Percentiles rank a stretch among this genome's conserved stretches.
Evolutionary conservation across 257 asterid species (phyloP).

Genomic region (Lithospermum erythrorhizon): DNA sequence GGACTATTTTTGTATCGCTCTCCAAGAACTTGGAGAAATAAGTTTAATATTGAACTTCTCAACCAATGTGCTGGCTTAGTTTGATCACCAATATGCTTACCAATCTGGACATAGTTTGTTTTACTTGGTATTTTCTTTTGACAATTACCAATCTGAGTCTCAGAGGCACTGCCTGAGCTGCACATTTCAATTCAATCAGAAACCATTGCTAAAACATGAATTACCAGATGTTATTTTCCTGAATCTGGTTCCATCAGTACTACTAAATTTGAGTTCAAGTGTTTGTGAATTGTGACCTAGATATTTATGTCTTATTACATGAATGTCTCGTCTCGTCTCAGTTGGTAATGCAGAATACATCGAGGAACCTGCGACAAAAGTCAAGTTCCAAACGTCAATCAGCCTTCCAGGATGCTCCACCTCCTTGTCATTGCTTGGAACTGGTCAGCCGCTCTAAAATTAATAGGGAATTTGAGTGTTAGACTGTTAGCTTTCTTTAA

Average conservation of each 20-base stretch:
- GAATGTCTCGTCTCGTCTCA: conserved; percentile 16
- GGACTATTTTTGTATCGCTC: no score
- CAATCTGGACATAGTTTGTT: neutral
- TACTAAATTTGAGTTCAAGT: neutral
- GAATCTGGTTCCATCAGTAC: neutral
- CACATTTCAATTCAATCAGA: no score
- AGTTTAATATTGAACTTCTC: no score
- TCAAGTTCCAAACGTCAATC: conserved; percentile 51
- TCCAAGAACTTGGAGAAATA: no score
- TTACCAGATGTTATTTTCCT: neutral
- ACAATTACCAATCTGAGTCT: neutral
- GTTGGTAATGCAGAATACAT: conserved; percentile 34
- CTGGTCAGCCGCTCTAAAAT: conserved; percentile 40
- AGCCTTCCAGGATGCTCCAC: conserved; percentile 65
- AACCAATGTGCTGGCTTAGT: no score
- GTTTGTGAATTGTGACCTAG: neutral
- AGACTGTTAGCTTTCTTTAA: neutral
- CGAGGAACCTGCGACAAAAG: conserved; percentile 80
- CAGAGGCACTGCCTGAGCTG: no score
- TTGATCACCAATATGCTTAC: no score
- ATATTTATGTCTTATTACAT: neutral
- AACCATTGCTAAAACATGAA: neutral
- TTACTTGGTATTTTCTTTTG: neutral
- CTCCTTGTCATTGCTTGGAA: conserved; percentile 60
- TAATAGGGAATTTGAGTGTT: neutral